A percentile compares a stretch with the other conserved stretches of the same genome.
These are phyloP conservation scores for Clitocybe nebularis DNA, from an alignment of 1,284 basidiomycete species.

Conservation along the genomic window DNA sequence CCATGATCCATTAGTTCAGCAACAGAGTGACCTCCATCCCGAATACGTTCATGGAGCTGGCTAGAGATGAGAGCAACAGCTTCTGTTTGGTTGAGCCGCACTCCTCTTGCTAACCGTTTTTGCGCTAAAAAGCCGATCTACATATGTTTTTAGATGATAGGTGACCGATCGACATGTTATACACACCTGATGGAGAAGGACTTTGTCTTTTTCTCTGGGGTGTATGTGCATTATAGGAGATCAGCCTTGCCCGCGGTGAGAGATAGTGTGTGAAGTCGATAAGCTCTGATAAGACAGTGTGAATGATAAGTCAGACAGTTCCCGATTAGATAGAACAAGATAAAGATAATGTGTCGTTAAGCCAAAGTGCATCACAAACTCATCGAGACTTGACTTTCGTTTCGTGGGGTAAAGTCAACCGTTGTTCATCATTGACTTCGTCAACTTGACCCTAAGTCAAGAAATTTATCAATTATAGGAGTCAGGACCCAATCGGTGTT, in stretches of 20 bases:
- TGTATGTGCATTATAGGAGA: constrained; percentile 13
- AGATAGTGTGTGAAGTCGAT: neutral
- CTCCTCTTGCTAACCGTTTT: constrained; percentile 88
- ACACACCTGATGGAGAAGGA: constrained; percentile 17
- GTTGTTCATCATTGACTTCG: too few species aligned
- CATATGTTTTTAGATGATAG: constrained; percentile 6
- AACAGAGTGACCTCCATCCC: constrained; percentile 91
- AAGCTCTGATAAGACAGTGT: too few species aligned
- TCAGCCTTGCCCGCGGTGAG: neutral
- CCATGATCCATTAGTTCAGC: constrained; percentile 91
- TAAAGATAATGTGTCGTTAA: too few species aligned
- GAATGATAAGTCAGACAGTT: too few species aligned
- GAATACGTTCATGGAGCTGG: constrained; percentile 90
- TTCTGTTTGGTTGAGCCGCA: constrained; percentile 85
- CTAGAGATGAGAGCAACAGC: constrained; percentile 87
- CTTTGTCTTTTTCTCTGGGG: constrained; percentile 17
- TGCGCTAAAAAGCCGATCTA: constrained; percentile 87
- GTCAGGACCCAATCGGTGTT: too few species aligned
- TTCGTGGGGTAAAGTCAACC: too few species aligned
- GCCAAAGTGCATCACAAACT: too few species aligned
- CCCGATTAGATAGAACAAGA: too few species aligned
- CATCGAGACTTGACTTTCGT: too few species aligned
- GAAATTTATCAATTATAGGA: too few species aligned
- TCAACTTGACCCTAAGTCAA: too few species aligned
- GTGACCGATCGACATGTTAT: neutral